These are phyloP conservation scores for Sequoia sempervirens DNA, from an alignment of 75 land plant genomes.

Conservation along the genomic window DNA sequence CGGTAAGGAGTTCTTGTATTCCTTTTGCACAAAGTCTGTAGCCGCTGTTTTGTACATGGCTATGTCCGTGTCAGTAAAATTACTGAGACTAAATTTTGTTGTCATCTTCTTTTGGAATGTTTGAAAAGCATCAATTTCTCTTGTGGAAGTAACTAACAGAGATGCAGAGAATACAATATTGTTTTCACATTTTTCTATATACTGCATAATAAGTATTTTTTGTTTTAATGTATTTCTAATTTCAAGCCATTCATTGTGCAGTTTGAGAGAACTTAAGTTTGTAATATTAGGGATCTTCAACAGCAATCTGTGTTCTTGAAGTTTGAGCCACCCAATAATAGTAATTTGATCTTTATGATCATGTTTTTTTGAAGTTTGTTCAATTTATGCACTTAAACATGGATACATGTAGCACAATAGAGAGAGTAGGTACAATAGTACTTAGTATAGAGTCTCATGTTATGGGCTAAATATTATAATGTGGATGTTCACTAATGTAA, in stretches of 20 bases:
- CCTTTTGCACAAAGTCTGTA: not conserved
- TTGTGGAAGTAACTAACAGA: not conserved
- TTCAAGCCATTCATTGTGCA: not conserved
- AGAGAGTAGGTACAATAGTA: not conserved
- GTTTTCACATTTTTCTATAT: not conserved
- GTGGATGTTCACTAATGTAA: not conserved
- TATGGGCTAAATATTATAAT: not conserved
- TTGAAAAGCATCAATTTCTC: not conserved
- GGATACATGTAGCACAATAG: not conserved
- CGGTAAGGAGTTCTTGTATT: conserved; percentile 39
- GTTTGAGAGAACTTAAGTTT: not conserved
- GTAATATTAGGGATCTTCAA: not conserved
- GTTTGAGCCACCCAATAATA: not conserved
- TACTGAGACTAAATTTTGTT: not conserved
- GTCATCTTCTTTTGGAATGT: not conserved
- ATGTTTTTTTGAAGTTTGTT: not conserved
- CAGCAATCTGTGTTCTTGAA: not conserved
- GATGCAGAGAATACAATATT: not conserved
- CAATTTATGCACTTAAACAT: not conserved
- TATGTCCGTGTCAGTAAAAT: not conserved
- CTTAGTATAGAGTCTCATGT: not conserved
- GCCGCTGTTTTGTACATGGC: not conserved
- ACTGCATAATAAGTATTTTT: not conserved
- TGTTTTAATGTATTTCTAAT: not conserved
- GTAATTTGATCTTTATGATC: not conserved